A percentile compares a stretch with the other conserved stretches of the same genome.
These are phyloP conservation scores for Cladosporium sphaerospermum DNA, from an alignment of 2,329 filamentous ascomycete species.

Conservation along the genomic window DNA sequence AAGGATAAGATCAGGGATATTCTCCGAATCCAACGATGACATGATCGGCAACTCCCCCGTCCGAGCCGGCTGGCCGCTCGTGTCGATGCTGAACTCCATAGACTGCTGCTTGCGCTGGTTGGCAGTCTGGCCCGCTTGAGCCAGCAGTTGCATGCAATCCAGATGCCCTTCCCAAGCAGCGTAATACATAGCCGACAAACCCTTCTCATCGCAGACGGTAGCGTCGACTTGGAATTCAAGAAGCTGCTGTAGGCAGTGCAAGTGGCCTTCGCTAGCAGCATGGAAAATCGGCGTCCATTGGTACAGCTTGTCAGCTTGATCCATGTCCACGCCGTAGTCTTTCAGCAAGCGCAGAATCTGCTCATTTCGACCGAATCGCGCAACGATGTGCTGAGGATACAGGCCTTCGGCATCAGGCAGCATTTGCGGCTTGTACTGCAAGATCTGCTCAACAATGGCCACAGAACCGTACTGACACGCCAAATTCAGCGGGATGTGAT, in stretches of 20 bases:
- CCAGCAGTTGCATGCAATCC: conserved; percentile 85
- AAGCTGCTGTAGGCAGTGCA: conserved; percentile 76
- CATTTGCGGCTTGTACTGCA: conserved; percentile 73
- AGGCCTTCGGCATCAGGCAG: conserved; percentile 93
- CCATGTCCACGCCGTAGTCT: conserved; percentile 78
- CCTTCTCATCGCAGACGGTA: conserved; percentile 83
- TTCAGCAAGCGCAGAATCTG: conserved; percentile 74
- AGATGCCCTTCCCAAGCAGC: conserved; percentile 96
- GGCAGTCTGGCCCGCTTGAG: conserved; percentile 40
- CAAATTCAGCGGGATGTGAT: conserved; percentile 89
- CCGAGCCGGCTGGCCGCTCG: conserved; percentile 51
- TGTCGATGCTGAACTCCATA: conserved; percentile 30
- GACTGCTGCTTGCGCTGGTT: conserved; percentile 10
- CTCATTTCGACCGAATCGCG: conserved; percentile 76
- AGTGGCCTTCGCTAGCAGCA: conserved; percentile 91
- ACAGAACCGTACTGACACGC: conserved; percentile 90
- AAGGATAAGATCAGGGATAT: conserved; percentile 84
- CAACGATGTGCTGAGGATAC: conserved; percentile 94
- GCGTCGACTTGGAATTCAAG: conserved; percentile 73
- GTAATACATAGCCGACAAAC: conserved; percentile 92
- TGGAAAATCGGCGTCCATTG: conserved; percentile 97
- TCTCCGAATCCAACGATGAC: conserved; percentile 59
- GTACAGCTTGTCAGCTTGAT: conserved; percentile 92
- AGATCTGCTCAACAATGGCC: conserved; percentile 74
- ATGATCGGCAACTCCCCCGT: conserved; percentile 19